Evolutionary conservation across 345 rosid species (phyloP), one percentile per base, ranked within the genome.

Genomic region (Trapa bicornis): DNA sequence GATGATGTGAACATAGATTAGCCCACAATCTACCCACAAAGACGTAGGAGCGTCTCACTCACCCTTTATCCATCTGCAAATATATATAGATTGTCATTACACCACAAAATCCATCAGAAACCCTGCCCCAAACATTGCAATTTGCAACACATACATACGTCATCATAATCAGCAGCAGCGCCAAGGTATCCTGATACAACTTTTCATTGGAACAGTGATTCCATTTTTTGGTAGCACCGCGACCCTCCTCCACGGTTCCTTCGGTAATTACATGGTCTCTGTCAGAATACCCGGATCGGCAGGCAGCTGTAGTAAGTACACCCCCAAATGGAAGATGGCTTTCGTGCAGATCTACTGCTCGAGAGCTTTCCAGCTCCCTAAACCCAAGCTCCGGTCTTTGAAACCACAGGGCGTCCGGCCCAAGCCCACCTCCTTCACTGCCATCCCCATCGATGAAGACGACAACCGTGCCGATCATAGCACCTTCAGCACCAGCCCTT

Each of bases 261-360:
- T 13, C 3, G 33, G 4, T 38, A 16, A 45, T 48, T 57, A 17
- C 64, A 80, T 80, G 54, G 6, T 43, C 64, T 69, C 84, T 35
- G 75, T 80, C 5, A 36, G 72, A n/a, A 65, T 69, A 36, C 79
- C 86, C 6, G 48, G 69, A 67, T 65, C 70, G 41, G 35, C 71
- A 58, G 29, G 29, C 29, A 22, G 29, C 29, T 22, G 29, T 22
- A 61, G 65, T 75, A 61, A 70, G 67, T 33, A 85, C 56, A 65
- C 47, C 68, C 79, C 78, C 45, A 81, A 77, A 41, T 89, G 93
- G 96, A 88, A 75, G n/a, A 57, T 70, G 39, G 89, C 87, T 6
- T 78, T 84, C 50, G 39, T 69, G 11, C 73, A 74, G 39, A 76
- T 89, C 63, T 80, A 81, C 61, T 87, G 92, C 69, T 80, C 78